Conservation (phyloP, 192 early-diverging fungal species). For the Lobosporangium transversale region DNA sequence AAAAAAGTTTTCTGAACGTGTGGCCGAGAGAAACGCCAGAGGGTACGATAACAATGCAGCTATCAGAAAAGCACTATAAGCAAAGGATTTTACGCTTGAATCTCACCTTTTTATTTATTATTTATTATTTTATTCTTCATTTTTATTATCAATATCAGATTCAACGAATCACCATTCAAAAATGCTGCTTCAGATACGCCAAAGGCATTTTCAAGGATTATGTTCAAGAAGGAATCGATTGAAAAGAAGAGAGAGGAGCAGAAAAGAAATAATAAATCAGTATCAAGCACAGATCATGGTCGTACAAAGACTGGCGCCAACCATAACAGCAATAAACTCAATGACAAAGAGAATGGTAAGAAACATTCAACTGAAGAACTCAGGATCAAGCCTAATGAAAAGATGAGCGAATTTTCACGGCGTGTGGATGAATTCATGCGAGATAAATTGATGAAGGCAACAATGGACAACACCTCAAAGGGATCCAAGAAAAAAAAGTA, state of each 20-base stretch:
- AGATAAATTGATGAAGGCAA: slow-evolving; percentile 45
- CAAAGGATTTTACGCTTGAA: no score
- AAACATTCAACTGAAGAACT: slow-evolving; percentile 27
- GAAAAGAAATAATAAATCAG: slow-evolving; percentile 9
- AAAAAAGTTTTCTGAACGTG: slow-evolving; percentile 50
- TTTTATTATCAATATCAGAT: slow-evolving; percentile 12
- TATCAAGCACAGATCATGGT: slow-evolving; percentile 13
- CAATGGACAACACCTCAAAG: slow-evolving; percentile 46
- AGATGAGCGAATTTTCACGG: slow-evolving; percentile 56
- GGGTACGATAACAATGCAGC: slow-evolving; percentile 5
- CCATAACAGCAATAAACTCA: slow-evolving; percentile 7
- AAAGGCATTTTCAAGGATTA: slow-evolving; percentile 53
- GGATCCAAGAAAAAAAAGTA: slow-evolving; percentile 59
- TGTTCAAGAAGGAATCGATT: slow-evolving; percentile 51
- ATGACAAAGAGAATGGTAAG: background rate
- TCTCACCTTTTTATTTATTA: no score
- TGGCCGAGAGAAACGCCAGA: slow-evolving; percentile 18
- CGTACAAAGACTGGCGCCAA: slow-evolving; percentile 8
- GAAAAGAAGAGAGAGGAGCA: slow-evolving; percentile 25
- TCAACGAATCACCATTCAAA: slow-evolving; percentile 54
- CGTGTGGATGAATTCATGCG: slow-evolving; percentile 60
- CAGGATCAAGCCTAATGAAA: slow-evolving; percentile 55
- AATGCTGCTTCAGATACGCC: slow-evolving; percentile 52
- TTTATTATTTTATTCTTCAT: no score
- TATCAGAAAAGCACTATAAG: background rate